phyloP scores from a whole-genome alignment of 768 basidiomycete species.

The Lactarius sanguifluus region DNA sequence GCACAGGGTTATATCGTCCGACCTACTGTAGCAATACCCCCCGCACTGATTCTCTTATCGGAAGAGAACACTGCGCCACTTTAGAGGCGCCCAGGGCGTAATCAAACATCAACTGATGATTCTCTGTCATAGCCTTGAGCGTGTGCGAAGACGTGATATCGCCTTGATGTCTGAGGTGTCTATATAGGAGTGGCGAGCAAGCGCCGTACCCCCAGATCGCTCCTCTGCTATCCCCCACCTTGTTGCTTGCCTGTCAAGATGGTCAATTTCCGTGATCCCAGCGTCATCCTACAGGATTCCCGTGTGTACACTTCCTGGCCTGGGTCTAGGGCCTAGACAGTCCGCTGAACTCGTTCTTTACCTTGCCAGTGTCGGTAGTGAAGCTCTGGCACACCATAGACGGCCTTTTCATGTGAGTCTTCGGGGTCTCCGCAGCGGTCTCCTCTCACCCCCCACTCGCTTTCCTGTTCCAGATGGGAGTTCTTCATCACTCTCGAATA shows the following conservation, averaged over 20 bases:
- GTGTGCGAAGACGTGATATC: neutral
- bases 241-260: neutral
- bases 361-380: neutral
- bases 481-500: neutral
- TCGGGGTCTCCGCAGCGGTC: neutral
- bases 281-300: neutral
- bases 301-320: neutral
- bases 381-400: slow-evolving; percentile 16
- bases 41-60: neutral
- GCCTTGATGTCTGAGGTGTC: neutral
- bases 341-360: neutral
- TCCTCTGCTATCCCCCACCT: neutral
- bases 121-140: neutral
- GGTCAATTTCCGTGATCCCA: slow-evolving; percentile 5
- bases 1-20: neutral
- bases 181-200: neutral
- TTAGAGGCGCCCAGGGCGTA: neutral
- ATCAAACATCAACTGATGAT: neutral
- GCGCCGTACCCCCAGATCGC: neutral
- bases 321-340: neutral
- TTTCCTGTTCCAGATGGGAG: neutral
- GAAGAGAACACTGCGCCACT: neutral
- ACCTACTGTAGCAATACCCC: neutral
- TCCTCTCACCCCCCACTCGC: neutral
- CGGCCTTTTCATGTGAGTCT: slow-evolving; percentile 16